Percentiles rank a stretch among this genome's conserved stretches.
phyloP scores from a whole-genome alignment of 2,329 filamentous ascomycete genomes.

The Emergomyces orientalis region DNA sequence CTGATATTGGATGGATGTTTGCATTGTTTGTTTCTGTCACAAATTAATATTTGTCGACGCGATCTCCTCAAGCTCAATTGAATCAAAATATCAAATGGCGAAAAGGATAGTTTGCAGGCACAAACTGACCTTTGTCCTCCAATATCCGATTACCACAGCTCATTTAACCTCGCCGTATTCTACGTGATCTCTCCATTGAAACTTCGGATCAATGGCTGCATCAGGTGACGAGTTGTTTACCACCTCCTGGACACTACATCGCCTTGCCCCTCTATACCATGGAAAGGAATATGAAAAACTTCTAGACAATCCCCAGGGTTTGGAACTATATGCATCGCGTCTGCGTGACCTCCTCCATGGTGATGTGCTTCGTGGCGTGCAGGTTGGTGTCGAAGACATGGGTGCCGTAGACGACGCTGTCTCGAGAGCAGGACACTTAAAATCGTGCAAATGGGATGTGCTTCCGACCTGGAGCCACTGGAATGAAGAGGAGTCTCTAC shows the following conservation, averaged over 20 bases:
- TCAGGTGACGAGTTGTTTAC: constrained; percentile 34
- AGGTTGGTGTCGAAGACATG: constrained; percentile 28
- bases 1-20: neutral
- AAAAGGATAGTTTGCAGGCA: neutral
- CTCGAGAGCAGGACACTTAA: constrained; percentile 39
- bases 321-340: constrained; percentile 40
- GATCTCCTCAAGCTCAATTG: neutral
- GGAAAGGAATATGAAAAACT: constrained; percentile 30
- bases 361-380: constrained; percentile 39
- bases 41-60: neutral
- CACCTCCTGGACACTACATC: constrained; percentile 46
- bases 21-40: constrained; percentile 1
- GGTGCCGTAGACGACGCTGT: constrained; percentile 30
- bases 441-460: constrained; percentile 38
- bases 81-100: neutral
- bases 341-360: constrained; percentile 43
- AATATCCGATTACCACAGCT: neutral
- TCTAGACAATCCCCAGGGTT: constrained; percentile 26
- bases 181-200: neutral
- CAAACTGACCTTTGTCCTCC: neutral
- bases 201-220: constrained; percentile 11
- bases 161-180: neutral
- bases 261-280: constrained; percentile 46
- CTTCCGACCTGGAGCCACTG: constrained; percentile 27
- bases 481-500: constrained; percentile 19